Conservation (phyloP, 257 asterid genomes). For the Craterostigma plantagineum region DNA sequence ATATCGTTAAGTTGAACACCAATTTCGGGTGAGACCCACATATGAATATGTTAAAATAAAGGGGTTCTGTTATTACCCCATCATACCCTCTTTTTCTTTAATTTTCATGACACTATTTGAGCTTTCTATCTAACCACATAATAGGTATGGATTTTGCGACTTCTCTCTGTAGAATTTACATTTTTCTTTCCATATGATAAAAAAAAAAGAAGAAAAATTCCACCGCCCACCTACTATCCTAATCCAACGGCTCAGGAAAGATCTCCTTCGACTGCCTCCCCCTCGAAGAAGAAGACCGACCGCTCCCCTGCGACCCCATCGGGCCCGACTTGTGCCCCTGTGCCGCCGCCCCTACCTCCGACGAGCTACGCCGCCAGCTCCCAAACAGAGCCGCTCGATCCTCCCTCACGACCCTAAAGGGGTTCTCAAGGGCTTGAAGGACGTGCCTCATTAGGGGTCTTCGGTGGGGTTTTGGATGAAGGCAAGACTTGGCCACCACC, state of each 20-base stretch:
- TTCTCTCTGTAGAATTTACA: too few species aligned
- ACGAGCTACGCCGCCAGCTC: slow-evolving; percentile 81
- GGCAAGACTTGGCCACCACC: slow-evolving; percentile 77
- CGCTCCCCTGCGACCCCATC: slow-evolving; percentile 26
- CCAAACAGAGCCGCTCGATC: slow-evolving; percentile 68
- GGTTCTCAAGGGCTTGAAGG: slow-evolving; percentile 87
- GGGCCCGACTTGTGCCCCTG: slow-evolving; percentile 14
- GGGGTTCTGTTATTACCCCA: background rate
- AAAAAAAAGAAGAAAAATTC: too few species aligned
- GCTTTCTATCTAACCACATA: too few species aligned
- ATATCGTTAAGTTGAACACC: slow-evolving; percentile 70
- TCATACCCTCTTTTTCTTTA: too few species aligned
- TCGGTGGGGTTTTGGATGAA: slow-evolving; percentile 70
- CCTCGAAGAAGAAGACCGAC: slow-evolving; percentile 18
- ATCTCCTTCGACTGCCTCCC: slow-evolving; percentile 64
- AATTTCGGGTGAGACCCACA: too few species aligned
- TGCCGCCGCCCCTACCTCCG: slow-evolving; percentile 25
- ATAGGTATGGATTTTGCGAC: too few species aligned
- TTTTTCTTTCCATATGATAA: too few species aligned
- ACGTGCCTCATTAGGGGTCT: slow-evolving; percentile 84
- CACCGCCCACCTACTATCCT: too few species aligned
- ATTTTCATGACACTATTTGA: too few species aligned
- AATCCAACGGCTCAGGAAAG: slow-evolving; percentile 59
- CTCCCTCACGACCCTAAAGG: slow-evolving; percentile 79
- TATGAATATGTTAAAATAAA: too few species aligned